Conservation (phyloP, 306 rosid genomes). For the Lotus japonicus region DNA sequence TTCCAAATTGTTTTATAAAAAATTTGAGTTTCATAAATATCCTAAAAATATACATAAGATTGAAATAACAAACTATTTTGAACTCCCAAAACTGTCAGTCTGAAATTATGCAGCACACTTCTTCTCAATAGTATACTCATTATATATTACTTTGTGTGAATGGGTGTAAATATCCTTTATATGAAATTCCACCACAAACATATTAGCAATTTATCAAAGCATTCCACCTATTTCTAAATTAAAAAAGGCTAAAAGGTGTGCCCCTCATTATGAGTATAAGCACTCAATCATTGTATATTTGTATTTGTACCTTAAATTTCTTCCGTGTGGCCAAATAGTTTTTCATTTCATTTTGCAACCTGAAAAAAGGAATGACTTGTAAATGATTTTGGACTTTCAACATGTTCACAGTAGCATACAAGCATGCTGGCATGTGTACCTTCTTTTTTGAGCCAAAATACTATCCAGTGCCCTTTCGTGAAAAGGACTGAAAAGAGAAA, state of each 20-base stretch:
- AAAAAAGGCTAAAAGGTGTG: neutral
- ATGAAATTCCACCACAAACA: neutral
- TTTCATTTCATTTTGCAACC: slow-evolving; percentile 79
- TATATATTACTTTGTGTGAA: neutral
- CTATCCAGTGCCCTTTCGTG: slow-evolving; percentile 59
- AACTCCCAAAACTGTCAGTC: neutral
- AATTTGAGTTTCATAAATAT: neutral
- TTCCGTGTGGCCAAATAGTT: slow-evolving; percentile 51
- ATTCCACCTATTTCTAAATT: neutral
- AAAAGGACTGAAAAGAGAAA: slow-evolving; percentile 60
- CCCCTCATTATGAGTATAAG: slow-evolving; percentile 7
- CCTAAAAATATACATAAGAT: neutral
- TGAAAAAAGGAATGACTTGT: slow-evolving; percentile 34
- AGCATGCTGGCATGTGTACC: slow-evolving; percentile 39
- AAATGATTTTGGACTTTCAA: slow-evolving; percentile 8
- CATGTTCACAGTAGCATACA: neutral
- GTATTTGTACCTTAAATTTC: slow-evolving; percentile 64
- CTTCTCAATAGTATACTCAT: neutral
- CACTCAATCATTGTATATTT: slow-evolving; percentile 20
- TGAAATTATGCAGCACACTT: neutral
- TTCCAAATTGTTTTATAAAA: neutral
- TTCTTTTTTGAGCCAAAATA: slow-evolving; percentile 72
- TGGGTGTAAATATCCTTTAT: neutral
- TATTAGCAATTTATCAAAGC: neutral
- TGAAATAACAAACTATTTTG: neutral